Conservation (phyloP, 345 rosid genomes). For the Euphorbia pulcherrima region DNA sequence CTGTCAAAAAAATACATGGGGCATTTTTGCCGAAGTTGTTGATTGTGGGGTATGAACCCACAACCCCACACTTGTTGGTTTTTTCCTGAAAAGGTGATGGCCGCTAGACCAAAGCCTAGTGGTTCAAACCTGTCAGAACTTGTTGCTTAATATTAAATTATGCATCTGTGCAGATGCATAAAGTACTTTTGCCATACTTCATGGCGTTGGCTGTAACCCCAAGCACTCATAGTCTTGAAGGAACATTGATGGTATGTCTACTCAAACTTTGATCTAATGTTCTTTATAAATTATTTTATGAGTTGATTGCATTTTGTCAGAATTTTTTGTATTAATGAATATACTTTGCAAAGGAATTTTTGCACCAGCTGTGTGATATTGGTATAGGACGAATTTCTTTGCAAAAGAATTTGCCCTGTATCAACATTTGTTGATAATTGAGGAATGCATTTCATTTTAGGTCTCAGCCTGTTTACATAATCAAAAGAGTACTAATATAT, state of each 20-base stretch:
- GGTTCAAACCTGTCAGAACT: neutral
- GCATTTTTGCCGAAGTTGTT: too few species aligned
- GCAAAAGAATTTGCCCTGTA: neutral
- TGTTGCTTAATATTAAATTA: neutral
- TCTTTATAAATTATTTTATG: neutral
- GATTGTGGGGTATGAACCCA: too few species aligned
- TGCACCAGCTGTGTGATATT: neutral
- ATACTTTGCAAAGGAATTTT: neutral
- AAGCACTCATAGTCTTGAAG: constrained; percentile 49
- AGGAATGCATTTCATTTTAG: neutral
- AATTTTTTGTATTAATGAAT: neutral
- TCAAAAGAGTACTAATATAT: too few species aligned
- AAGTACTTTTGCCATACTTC: constrained; percentile 41
- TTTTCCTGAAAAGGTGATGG: too few species aligned
- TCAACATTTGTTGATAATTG: neutral
- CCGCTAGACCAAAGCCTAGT: too few species aligned
- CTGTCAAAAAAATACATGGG: too few species aligned
- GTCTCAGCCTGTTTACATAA: too few species aligned
- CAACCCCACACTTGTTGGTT: too few species aligned
- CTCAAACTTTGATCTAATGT: neutral
- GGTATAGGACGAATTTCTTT: neutral
- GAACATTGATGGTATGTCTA: constrained; percentile 45
- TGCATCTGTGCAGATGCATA: constrained; percentile 41
- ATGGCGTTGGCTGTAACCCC: constrained; percentile 41
- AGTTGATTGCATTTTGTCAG: neutral